Percentiles rank a stretch among this genome's conserved stretches.
Evolutionary conservation across 768 basidiomycete genomes (phyloP).

Genomic region (button mushroom (Agaricus bisporus)): DNA sequence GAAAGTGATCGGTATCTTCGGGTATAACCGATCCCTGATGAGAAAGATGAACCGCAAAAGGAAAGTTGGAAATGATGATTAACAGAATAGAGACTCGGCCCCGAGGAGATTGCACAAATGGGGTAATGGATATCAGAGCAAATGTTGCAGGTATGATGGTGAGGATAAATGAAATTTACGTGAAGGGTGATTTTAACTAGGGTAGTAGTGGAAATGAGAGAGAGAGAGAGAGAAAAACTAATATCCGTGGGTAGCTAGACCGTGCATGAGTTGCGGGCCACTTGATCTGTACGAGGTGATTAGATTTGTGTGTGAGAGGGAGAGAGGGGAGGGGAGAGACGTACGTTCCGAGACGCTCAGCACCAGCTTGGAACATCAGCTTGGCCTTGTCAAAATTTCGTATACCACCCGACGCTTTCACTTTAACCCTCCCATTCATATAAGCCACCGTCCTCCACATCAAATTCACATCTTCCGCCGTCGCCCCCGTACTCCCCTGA

Average conservation of each 20-base stretch:
- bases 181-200: no score
- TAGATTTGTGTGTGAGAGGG: background rate
- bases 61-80: no score
- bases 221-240: no score
- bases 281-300: background rate
- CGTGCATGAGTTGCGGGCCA: slow-evolving; percentile 6
- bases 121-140: no score
- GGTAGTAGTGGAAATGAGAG: no score
- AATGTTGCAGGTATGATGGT: no score
- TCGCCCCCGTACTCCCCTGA: slow-evolving; percentile 36
- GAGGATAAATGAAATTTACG: no score
- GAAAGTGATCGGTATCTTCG: no score
- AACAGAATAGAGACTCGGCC: no score
- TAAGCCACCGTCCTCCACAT: slow-evolving; percentile 36
- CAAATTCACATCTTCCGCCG: slow-evolving; percentile 35
- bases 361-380: slow-evolving; percentile 43
- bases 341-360: slow-evolving; percentile 50
- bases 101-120: no score
- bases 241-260: slow-evolving; percentile 4
- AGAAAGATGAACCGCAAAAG: no score
- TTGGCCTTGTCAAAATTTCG: slow-evolving; percentile 37
- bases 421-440: slow-evolving; percentile 31
- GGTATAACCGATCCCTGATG: no score
- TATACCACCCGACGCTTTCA: slow-evolving; percentile 51
- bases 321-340: slow-evolving; percentile 13